Base-by-base conservation (phyloP, 2,329 filamentous ascomycete genomes). In the Talaromyces rugulosus region DNA sequence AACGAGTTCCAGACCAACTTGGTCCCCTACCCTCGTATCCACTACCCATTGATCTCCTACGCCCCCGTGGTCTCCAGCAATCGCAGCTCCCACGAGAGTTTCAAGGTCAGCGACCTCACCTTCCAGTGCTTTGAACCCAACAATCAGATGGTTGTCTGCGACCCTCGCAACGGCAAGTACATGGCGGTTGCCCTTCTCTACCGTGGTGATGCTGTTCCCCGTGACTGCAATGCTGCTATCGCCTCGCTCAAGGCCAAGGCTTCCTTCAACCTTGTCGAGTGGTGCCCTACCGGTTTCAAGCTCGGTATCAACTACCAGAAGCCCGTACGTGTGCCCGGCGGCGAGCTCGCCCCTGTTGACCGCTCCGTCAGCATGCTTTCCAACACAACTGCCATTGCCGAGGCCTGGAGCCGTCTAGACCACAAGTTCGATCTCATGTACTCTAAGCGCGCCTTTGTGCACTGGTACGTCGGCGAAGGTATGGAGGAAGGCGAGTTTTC, bases 401-500 rank as follows among this genome's bases (percentile, higher is more conserved):
- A 88, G 73, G 86, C 86, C 8, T 89, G 86, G 86, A 80, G 80
- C 54, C 80, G 85, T 66, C 81, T 88, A 40, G 84, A 87, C 71
- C 84, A 86, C 77, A 88, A 89, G 72, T 89, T 89, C 73, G 86
- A 89, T 70, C 82, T 89, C 65, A 89, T 89, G 86, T 88, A 88
- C 76, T 83, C 82, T 64, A 89, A 88, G 79, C 83, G 86, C 65
- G 86, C 86, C 12, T 89, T 89, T 70, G 86, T 88, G n/a, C 86
- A 88, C 73, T 88, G 86, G 86, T 89, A 88, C 68, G 91, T 95
- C 59, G 91, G 91, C 67, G 91, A 95, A 81, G 91, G 91, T 80
- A 95, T 95, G 91, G 91, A 95, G 81, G 91, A 95, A 77, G 91
- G 91, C 71, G 91, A 95, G 78, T 95, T 95, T 81, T 90, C 88